phyloP scores from a whole-genome alignment of 495 filamentous ascomycete species.

The Oidiodendron maius region DNA sequence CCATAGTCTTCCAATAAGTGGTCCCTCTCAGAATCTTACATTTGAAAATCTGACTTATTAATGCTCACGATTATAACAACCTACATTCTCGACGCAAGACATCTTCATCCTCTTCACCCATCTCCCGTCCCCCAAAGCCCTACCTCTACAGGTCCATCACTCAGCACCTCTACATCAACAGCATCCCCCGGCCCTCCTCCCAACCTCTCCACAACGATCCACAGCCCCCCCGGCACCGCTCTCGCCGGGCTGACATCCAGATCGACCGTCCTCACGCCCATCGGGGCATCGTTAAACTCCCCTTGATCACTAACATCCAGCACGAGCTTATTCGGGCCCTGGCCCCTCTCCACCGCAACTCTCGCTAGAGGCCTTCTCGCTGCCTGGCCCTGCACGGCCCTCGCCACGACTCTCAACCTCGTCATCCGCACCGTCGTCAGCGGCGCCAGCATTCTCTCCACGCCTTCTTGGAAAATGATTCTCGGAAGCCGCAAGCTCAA shows the following conservation, averaged over 20 bases:
- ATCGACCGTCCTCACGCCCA: constrained; percentile 64
- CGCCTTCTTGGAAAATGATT: constrained; percentile 43
- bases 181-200: constrained; percentile 43
- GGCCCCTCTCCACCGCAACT: constrained; percentile 60
- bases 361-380: constrained; percentile 44
- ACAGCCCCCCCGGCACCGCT: constrained; percentile 47
- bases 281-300: constrained; percentile 60
- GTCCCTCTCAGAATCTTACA: too few relatives aligned
- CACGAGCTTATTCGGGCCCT: constrained; percentile 57
- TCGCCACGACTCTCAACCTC: constrained; percentile 43
- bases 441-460: constrained; percentile 45
- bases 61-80: too few relatives aligned
- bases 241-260: constrained; percentile 60
- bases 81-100: too few relatives aligned
- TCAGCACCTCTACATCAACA: constrained; percentile 62
- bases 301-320: constrained; percentile 53
- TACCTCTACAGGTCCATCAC: constrained; percentile 58
- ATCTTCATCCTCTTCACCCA: too few relatives aligned
- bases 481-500: constrained; percentile 46
- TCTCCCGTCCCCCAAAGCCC: constrained; percentile 46
- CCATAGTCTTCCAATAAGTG: too few relatives aligned
- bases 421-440: constrained; percentile 51
- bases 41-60: too few relatives aligned
- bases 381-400: constrained; percentile 5
- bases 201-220: constrained; percentile 75